phyloP scores from a whole-genome alignment of 2,329 filamentous ascomycete species.

The Fusarium torreyae region DNA sequence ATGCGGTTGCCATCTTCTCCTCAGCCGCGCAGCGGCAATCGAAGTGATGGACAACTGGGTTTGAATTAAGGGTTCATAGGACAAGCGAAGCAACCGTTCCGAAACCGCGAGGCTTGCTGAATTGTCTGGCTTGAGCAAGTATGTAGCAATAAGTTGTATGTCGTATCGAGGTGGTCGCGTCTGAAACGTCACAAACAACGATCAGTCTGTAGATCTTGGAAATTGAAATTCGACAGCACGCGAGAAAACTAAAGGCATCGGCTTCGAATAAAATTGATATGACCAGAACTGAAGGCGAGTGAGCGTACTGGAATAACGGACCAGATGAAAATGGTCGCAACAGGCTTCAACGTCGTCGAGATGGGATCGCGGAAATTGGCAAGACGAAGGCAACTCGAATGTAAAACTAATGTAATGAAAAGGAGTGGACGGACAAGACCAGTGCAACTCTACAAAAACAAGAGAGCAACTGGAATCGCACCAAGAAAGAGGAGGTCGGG shows the following conservation, averaged over 20 bases:
- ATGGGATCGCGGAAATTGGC: conserved; percentile 44
- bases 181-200: conserved; percentile 38
- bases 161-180: conserved; percentile 24
- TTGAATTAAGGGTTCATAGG: conserved; percentile 59
- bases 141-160: conserved; percentile 11
- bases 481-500: conserved; percentile 57
- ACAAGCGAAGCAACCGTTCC: conserved; percentile 29
- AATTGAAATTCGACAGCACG: conserved; percentile 14
- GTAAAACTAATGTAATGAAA: conserved; percentile 53
- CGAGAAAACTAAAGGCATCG: conserved; percentile 20
- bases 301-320: conserved; percentile 39
- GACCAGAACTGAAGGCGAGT: conserved; percentile 13
- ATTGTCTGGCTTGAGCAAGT: conserved; percentile 19
- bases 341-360: conserved; percentile 39
- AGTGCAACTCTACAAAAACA: conserved; percentile 64
- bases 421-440: conserved; percentile 75
- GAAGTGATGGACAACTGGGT: conserved; percentile 60
- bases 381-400: conserved; percentile 48
- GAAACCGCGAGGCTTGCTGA: conserved; percentile 24
- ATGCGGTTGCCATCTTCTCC: conserved; percentile 61
- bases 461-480: conserved; percentile 71
- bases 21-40: conserved; percentile 66
- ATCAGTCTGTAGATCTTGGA: conserved; percentile 42
- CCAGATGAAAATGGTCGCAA: conserved; percentile 41
- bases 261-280: conserved; percentile 26